Evolutionary conservation across 257 asterid genomes (phyloP), one percentile per base, ranked within the genome.

Genomic region (Thymus mandschuricus): DNA sequence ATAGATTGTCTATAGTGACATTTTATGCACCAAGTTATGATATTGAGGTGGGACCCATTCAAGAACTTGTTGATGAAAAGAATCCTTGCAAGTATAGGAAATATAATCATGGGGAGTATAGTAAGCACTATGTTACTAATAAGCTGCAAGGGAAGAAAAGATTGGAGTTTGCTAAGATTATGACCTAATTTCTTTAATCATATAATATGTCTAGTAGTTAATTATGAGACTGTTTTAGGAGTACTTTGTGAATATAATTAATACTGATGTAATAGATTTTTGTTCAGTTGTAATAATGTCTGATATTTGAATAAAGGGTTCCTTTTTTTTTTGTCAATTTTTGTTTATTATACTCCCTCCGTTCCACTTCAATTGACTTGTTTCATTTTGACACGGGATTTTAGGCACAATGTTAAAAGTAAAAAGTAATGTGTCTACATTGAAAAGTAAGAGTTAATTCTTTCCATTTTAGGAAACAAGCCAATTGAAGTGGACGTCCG

Each of bases 21-120:
- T 95, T 95, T 52, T 95, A 95, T 68, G 98, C 99, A 43, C 99
- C 99, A 40, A 86, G 96, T 60, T 92, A 95, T 62, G 99, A 88
- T 4, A 66, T 82, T 3, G 97, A 95, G 64, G 73, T 95, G 28
- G 97, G 92, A 33, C 97, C 97, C 40, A 61, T 89, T 12, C 57
- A 13, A 34, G 92, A 95, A 68, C 62, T 92, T 34, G 85, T 87
- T 29, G 82, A 78, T 75, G 85, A 86, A 60, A 66, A 83, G 9
- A 84, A 82, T 68, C 87, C 88, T 5, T 74, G 80, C 86, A 89
- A 86, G 86, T 92, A 83, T 58, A 89, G 90, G 78, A 92, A 85
- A 50, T 95, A 95, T 89, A 95, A 89, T 38, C 99, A 95, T 74
- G 99, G 97, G 33, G 99, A 92, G 69, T 95, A 92, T 64, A 89